phyloP scores from a whole-genome alignment of 148 eudicot genomes.

The Chenopodium suecicum region DNA sequence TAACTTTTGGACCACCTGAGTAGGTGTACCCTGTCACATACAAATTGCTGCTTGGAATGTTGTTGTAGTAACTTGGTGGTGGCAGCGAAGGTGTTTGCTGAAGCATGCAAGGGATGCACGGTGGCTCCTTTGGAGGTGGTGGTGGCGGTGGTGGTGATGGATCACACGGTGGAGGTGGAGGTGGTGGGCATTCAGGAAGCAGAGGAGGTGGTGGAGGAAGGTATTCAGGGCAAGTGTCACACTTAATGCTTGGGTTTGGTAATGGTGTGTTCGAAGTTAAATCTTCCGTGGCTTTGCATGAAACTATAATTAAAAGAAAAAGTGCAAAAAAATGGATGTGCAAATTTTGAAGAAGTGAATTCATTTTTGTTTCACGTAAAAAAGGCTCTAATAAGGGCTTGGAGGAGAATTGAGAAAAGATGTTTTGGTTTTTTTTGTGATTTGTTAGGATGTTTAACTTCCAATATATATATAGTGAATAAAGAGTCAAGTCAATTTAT shows the following conservation, averaged over 20 bases:
- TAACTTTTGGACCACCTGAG: constrained; percentile 17
- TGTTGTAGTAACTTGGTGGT: constrained; percentile 30
- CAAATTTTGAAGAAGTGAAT: background rate
- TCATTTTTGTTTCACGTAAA: too few relatives aligned
- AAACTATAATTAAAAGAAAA: constrained; percentile 20
- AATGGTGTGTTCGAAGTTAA: background rate
- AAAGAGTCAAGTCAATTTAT: too few relatives aligned
- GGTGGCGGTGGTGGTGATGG: constrained; percentile 35
- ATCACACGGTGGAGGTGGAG: constrained; percentile 38
- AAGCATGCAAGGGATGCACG: constrained; percentile 31
- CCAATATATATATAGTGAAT: too few relatives aligned
- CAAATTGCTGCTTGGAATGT: constrained; percentile 29
- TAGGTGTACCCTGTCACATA: constrained; percentile 34
- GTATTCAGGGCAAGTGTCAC: constrained; percentile 40
- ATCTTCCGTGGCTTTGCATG: constrained; percentile 19
- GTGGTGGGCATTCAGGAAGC: constrained; percentile 30
- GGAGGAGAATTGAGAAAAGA: too few relatives aligned
- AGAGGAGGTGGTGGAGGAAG: constrained; percentile 23
- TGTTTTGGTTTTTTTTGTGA: too few relatives aligned
- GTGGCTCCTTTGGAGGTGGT: constrained; percentile 32
- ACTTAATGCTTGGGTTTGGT: constrained; percentile 43
- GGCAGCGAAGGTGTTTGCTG: constrained; percentile 33
- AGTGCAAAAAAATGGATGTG: background rate
- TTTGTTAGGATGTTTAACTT: too few relatives aligned
- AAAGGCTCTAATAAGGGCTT: too few relatives aligned